phyloP scores from a whole-genome alignment of 106 monocot genomes.

The Phalaenopsis equestris region DNA sequence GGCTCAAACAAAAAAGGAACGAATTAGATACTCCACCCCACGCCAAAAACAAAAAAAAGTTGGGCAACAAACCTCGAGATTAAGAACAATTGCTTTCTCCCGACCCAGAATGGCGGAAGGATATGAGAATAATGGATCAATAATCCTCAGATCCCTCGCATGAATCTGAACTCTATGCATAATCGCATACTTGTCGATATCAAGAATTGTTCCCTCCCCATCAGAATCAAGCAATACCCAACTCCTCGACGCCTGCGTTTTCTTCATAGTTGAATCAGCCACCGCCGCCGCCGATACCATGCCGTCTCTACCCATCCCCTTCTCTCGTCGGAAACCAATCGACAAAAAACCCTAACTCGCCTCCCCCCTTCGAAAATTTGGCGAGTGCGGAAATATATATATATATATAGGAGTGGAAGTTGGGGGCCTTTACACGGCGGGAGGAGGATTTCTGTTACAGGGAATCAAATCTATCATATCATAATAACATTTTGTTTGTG shows the following conservation, averaged over 20 bases:
- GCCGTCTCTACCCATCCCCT: neutral
- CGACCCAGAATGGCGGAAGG: slow-evolving; percentile 90
- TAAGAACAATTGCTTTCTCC: slow-evolving; percentile 86
- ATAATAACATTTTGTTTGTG: neutral
- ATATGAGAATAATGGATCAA: slow-evolving; percentile 84
- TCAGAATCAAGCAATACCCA: slow-evolving; percentile 67
- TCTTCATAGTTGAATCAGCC: slow-evolving; percentile 34
- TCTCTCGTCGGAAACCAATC: neutral
- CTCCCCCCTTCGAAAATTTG: neutral
- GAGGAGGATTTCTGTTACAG: neutral
- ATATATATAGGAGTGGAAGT: neutral
- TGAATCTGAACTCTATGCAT: slow-evolving; percentile 87
- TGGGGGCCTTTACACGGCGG: neutral
- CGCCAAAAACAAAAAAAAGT: neutral
- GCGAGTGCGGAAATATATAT: too few relatives aligned
- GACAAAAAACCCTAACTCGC: neutral
- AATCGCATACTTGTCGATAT: slow-evolving; percentile 89
- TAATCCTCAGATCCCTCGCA: slow-evolving; percentile 76
- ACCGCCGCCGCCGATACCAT: neutral
- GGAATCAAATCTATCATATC: slow-evolving; percentile 2
- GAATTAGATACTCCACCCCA: neutral
- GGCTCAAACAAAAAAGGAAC: slow-evolving; percentile 13
- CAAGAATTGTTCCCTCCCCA: slow-evolving; percentile 59
- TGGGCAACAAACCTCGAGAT: slow-evolving; percentile 62
- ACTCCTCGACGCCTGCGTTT: slow-evolving; percentile 38